Conservation (phyloP, 2,329 filamentous ascomycete genomes). For the Aspergillus uvarum region DNA sequence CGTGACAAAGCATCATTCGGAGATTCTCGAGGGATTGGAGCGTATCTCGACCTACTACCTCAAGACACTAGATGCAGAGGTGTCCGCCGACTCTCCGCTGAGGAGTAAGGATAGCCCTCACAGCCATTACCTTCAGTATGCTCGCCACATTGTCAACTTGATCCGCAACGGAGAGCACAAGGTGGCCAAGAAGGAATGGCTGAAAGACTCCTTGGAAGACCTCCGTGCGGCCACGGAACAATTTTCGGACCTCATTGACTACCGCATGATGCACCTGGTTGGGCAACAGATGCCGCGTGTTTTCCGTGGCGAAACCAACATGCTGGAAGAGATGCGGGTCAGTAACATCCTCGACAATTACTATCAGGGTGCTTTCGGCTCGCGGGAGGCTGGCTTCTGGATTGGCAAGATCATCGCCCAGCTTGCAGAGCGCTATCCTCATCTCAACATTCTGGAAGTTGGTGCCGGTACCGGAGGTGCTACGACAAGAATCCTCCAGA, state of each 20-base stretch:
- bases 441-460: conserved; percentile 7
- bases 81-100: not conserved
- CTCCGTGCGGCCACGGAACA: too few species aligned
- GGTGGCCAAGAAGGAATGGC: too few species aligned
- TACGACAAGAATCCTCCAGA: too few species aligned
- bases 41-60: not conserved
- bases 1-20: not conserved
- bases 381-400: not conserved
- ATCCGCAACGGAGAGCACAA: too few species aligned
- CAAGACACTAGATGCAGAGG: not conserved
- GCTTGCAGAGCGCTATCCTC: not conserved
- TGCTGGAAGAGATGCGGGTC: not conserved
- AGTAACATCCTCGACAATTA: not conserved
- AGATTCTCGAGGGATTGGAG: not conserved
- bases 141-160: too few species aligned
- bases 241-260: too few species aligned
- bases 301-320: not conserved
- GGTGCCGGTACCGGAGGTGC: not conserved
- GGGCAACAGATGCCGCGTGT: too few species aligned
- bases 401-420: not conserved
- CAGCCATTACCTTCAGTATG: too few species aligned
- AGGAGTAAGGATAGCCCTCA: not conserved
- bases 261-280: too few species aligned
- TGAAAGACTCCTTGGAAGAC: too few species aligned
- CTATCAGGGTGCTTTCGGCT: not conserved